phyloP scores from a whole-genome alignment of 148 eudicot species.

The Diospyros kaki region DNA sequence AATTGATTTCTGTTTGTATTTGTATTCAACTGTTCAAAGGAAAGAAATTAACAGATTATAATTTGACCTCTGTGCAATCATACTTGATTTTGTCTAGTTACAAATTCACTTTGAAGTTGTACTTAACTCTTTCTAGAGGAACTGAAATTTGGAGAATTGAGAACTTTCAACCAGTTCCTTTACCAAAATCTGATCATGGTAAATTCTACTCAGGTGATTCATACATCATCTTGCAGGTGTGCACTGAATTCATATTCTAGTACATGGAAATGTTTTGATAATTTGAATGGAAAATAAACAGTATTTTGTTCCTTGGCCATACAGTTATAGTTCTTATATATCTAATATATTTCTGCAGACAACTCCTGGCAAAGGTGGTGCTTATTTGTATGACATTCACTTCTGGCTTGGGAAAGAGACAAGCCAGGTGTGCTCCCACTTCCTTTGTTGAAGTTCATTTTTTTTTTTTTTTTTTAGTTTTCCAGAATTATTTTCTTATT shows the following conservation, averaged over 20 bases:
- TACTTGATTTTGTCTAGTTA: no score
- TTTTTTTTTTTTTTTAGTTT: background rate
- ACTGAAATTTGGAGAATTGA: constrained; percentile 98
- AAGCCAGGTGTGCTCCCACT: constrained; percentile 59
- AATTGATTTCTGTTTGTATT: no score
- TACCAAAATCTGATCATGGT: constrained; percentile 90
- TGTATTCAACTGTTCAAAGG: no score
- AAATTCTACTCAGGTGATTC: constrained; percentile 96
- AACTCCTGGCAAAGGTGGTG: constrained; percentile 83
- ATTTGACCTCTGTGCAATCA: no score
- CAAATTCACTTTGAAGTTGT: constrained; percentile 8
- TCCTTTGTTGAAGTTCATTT: background rate
- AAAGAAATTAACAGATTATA: no score
- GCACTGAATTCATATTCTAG: no score
- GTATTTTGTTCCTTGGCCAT: no score
- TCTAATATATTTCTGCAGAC: constrained; percentile 44
- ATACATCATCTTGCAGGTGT: constrained; percentile 68
- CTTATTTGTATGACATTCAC: constrained; percentile 85
- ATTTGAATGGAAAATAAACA: no score
- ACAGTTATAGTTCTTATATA: background rate
- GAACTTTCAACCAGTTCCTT: constrained; percentile 81
- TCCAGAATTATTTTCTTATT: constrained; percentile 4
- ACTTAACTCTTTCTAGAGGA: constrained; percentile 77
- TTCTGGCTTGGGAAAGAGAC: constrained; percentile 99
- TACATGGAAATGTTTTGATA: no score